Evolutionary conservation across 1,284 basidiomycete genomes (phyloP).

Genomic region (Sporisorium reilianum): DNA sequence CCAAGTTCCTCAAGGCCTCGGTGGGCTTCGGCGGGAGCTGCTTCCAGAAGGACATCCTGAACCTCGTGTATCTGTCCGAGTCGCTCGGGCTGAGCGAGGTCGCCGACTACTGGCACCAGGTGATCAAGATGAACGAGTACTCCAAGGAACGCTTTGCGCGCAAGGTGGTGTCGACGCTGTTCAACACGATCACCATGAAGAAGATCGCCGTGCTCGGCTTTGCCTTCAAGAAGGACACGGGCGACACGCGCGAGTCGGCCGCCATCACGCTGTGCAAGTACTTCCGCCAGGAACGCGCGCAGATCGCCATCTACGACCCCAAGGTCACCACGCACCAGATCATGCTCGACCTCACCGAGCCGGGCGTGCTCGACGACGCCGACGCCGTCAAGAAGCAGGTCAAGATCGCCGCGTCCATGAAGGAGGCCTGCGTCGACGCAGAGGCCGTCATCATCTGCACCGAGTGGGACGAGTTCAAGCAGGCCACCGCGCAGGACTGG

Average conservation of each 20-base stretch:
- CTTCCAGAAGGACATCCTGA: conserved; percentile 92
- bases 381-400: conserved; percentile 86
- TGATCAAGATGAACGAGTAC: conserved; percentile 69
- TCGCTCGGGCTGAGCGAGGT: conserved; percentile 94
- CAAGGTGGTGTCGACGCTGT: conserved; percentile 77
- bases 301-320: conserved; percentile 91
- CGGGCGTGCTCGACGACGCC: conserved; percentile 72
- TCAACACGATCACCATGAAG: conserved; percentile 98
- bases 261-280: conserved; percentile 93
- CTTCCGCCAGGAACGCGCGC: conserved; percentile 89
- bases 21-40: conserved; percentile 98
- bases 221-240: conserved; percentile 69
- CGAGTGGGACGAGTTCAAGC: conserved; percentile 84
- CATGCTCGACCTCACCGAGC: conserved; percentile 73
- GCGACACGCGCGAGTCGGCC: conserved; percentile 84
- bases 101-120: conserved; percentile 88
- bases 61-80: conserved; percentile 92
- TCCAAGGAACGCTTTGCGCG: conserved; percentile 69
- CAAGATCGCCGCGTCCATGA: conserved; percentile 79
- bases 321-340: conserved; percentile 75
- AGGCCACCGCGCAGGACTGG: conserved; percentile 84
- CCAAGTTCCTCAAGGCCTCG: conserved; percentile 93
- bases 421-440: conserved; percentile 87
- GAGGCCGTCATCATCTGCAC: conserved; percentile 87
- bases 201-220: conserved; percentile 95